phyloP scores from a whole-genome alignment of 1,284 basidiomycete species.

The Mrakiaceae sp. region DNA sequence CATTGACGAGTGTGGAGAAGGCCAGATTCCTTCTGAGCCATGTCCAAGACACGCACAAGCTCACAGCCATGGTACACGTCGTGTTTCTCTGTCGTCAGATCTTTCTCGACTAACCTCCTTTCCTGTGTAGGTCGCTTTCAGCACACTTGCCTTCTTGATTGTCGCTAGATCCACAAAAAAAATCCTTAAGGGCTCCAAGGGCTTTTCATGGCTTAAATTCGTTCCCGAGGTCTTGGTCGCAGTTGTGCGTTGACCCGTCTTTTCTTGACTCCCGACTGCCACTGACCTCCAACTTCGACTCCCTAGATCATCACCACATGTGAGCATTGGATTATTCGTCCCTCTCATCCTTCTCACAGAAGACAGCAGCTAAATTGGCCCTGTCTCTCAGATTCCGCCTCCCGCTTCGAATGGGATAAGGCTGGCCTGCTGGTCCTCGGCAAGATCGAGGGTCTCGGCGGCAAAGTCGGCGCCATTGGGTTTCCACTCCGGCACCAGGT shows the following conservation, averaged over 20 bases:
- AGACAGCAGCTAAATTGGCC: background rate
- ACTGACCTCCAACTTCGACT: too few relatives aligned
- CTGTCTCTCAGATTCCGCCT: conserved; percentile 49
- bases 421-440: conserved; percentile 74
- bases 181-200: conserved; percentile 43
- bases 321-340: conserved; percentile 35
- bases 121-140: conserved; percentile 47
- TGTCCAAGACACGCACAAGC: conserved; percentile 47
- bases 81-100: conserved; percentile 52
- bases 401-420: conserved; percentile 59
- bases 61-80: conserved; percentile 64
- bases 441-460: conserved; percentile 45
- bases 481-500: conserved; percentile 48
- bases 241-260: conserved; percentile 41
- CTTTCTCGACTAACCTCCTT: conserved; percentile 46
- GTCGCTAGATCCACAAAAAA: conserved; percentile 41
- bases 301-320: conserved; percentile 47
- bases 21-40: conserved; percentile 61
- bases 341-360: background rate
- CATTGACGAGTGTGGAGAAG: conserved; percentile 61
- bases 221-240: conserved; percentile 72
- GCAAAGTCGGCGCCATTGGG: conserved; percentile 44
- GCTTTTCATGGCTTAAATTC: conserved; percentile 56
- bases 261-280: too few relatives aligned
- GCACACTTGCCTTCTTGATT: conserved; percentile 53